Conservation (phyloP, 768 basidiomycete species). For the Leucocoprinus leucothites region DNA sequence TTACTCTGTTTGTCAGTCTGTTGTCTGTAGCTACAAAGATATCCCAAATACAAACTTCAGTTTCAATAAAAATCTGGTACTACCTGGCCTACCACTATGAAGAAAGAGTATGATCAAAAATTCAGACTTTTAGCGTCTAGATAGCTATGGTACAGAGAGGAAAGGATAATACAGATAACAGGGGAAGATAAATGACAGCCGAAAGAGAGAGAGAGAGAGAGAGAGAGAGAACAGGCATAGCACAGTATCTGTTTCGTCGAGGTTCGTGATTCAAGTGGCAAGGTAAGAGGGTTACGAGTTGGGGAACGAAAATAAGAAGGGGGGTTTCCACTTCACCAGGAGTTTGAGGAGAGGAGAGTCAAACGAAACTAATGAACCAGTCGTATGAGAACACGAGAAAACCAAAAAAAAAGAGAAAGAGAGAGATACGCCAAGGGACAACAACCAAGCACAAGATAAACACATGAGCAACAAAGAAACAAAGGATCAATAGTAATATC, state of each 20-base stretch:
- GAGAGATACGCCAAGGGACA: background rate
- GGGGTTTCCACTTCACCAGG: no score
- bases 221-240: background rate
- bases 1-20: background rate
- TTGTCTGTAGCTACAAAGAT: constrained; percentile 1
- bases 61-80: background rate
- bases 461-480: constrained; percentile 2
- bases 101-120: background rate
- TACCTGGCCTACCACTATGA: background rate
- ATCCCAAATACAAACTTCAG: background rate
- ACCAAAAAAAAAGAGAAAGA: background rate
- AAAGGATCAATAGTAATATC: constrained; percentile 1
- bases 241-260: background rate
- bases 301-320: no score
- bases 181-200: background rate
- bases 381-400: background rate
- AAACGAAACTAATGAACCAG: background rate
- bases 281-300: no score
- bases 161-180: constrained; percentile 6
- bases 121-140: background rate
- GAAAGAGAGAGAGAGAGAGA: background rate
- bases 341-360: no score
- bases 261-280: no score
- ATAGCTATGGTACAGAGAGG: constrained; percentile 7
- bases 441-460: background rate